Evolutionary conservation across 2,329 filamentous ascomycete genomes (phyloP).

Genomic region (Claviceps cyperi): DNA sequence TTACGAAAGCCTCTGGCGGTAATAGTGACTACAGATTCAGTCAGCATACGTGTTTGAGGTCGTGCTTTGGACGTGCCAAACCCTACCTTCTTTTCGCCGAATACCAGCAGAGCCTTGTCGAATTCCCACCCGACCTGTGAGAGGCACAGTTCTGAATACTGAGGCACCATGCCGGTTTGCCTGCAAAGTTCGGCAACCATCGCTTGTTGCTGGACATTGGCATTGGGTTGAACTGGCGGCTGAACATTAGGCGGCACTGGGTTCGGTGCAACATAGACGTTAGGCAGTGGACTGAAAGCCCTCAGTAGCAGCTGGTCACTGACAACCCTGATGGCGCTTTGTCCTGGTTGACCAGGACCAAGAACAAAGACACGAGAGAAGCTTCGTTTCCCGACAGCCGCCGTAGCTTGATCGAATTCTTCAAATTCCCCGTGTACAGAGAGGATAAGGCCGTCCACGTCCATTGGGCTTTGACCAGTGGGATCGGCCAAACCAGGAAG

Average conservation of each 20-base stretch:
- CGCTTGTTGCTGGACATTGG: constrained; percentile 41
- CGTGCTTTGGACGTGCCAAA: not conserved
- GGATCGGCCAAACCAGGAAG: constrained; percentile 59
- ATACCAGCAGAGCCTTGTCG: constrained; percentile 57
- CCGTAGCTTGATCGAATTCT: constrained; percentile 46
- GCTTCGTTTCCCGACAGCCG: constrained; percentile 51
- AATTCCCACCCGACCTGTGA: constrained; percentile 69
- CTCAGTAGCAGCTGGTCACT: constrained; percentile 67
- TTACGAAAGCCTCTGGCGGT: constrained; percentile 15
- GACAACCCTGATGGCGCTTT: constrained; percentile 55
- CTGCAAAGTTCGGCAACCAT: constrained; percentile 62
- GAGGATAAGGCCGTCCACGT: constrained; percentile 66
- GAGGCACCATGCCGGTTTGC: constrained; percentile 64
- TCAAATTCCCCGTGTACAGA: constrained; percentile 76
- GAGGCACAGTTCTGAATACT: constrained; percentile 71
- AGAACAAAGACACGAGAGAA: constrained; percentile 74
- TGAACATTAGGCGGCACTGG: constrained; percentile 3
- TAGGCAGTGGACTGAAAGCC: constrained; percentile 41
- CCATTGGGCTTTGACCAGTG: constrained; percentile 43
- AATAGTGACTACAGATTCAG: constrained; percentile 10
- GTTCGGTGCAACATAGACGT: constrained; percentile 21
- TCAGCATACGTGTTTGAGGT: not conserved
- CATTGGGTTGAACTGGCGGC: constrained; percentile 5
- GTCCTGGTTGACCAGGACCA: constrained; percentile 54
- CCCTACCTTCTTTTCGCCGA: constrained; percentile 59